A percentile compares a stretch with the other conserved stretches of the same genome.
Evolutionary conservation across 2,329 filamentous ascomycete species (phyloP).

Genomic region (Chaetomiaceae sp.): DNA sequence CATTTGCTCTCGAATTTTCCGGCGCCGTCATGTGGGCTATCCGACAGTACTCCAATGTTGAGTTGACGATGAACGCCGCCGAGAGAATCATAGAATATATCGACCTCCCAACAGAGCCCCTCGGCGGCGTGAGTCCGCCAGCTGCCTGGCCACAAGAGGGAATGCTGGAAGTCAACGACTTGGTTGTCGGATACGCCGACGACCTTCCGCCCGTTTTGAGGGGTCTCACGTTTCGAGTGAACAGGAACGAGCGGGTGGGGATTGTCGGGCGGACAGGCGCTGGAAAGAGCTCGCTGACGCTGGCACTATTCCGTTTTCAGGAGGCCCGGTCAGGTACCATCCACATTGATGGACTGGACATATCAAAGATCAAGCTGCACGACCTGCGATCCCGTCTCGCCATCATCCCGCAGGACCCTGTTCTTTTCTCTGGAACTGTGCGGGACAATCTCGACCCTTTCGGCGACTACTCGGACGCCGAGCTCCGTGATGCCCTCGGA

Average conservation of each 20-base stretch:
- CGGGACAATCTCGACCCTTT: slow-evolving; percentile 75
- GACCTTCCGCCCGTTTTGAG: slow-evolving; percentile 68
- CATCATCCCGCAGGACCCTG: slow-evolving; percentile 79
- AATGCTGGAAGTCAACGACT: slow-evolving; percentile 64
- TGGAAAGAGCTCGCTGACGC: slow-evolving; percentile 70
- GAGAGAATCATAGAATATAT: slow-evolving; percentile 74
- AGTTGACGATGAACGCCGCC: slow-evolving; percentile 73
- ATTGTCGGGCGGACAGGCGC: slow-evolving; percentile 74
- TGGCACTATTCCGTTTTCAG: slow-evolving; percentile 73
- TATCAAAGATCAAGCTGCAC: slow-evolving; percentile 64
- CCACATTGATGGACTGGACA: slow-evolving; percentile 68
- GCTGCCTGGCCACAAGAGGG: slow-evolving; percentile 74
- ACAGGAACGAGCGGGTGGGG: slow-evolving; percentile 65
- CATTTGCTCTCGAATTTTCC: slow-evolving; percentile 68
- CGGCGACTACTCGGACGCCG: slow-evolving; percentile 60
- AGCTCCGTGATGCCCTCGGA: slow-evolving; percentile 63
- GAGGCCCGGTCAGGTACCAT: slow-evolving; percentile 63
- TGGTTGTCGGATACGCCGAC: slow-evolving; percentile 67
- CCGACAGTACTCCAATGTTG: slow-evolving; percentile 63
- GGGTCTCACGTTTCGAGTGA: slow-evolving; percentile 61
- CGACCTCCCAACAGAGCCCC: slow-evolving; percentile 61
- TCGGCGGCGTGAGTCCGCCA: slow-evolving; percentile 56
- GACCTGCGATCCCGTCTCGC: slow-evolving; percentile 68
- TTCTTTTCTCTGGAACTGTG: slow-evolving; percentile 75
- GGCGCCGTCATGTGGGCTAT: slow-evolving; percentile 60